Base-by-base conservation (phyloP, 202 grass and related monocot species). In the Carex arenaria region DNA sequence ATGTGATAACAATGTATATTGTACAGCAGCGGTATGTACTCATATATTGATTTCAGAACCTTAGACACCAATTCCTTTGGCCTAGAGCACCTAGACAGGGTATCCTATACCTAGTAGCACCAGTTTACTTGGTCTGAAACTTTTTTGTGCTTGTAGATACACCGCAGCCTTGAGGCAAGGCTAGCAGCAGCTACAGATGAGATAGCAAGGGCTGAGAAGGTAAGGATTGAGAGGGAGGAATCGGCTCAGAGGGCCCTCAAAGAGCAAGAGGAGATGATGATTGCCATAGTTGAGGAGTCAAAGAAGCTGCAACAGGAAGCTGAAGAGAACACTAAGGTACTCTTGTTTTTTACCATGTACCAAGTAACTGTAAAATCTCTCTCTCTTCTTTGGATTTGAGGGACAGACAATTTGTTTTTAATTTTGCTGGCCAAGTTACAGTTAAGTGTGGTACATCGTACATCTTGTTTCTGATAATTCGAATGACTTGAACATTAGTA, bases 291-390 rank as follows among this genome's bases (percentile, higher is more conserved):
- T 42, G 91, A 92, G 78, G 91, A 99, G 82, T 95, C 93, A 60
- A 93, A 82, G 63, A 96, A 80, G 61, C 79, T 95, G 81, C 87
- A 92, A 79, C 84, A 90, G 84, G 89, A 93, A 89, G 86, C 86
- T 49, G 93, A 93, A 67, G 86, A 90, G 74, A 99, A 99, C 70
- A 78, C 84, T 74, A 93, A 93, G 90, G 95, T 95, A 86, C 76
- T 67, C 10, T 49, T 40, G 1, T 9, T 47, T 56, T 57, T 36
- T 60, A 10, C 14, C 22, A 4, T 59, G 17, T 77, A n/a, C 51
- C 36, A 36, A 11, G 26, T 74, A 60, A 49, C 10, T 72, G 10
- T 34, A 66, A 15, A 66, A 30, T 36, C 31, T 17, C 1, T 10
- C 19, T 7, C 10, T 5, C 30, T 26, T 7, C 22, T 77, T 31